Conservation (phyloP, 768 basidiomycete species). For the Tulasnella sp. region DNA sequence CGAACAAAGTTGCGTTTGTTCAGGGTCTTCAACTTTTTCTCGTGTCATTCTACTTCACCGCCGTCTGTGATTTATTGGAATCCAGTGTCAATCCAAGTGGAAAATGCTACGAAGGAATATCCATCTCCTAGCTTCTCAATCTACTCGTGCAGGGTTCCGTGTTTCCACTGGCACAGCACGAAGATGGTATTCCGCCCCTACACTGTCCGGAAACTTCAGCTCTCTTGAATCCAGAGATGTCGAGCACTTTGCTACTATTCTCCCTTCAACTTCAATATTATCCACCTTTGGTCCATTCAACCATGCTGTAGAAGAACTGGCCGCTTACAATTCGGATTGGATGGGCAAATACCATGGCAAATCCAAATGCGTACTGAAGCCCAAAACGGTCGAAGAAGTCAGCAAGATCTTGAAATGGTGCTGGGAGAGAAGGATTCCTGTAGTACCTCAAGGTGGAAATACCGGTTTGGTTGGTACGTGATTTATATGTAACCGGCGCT, state of each 20-base stretch:
- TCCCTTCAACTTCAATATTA: slow-evolving; percentile 49
- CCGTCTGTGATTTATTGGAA: no score
- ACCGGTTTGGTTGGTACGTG: slow-evolving; percentile 79
- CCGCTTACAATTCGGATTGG: slow-evolving; percentile 81
- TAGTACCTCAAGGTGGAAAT: slow-evolving; percentile 97
- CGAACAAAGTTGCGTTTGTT: no score
- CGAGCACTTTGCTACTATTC: slow-evolving; percentile 51
- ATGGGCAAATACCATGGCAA: slow-evolving; percentile 88
- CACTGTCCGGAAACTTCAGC: background rate
- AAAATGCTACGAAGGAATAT: no score
- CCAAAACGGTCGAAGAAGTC: slow-evolving; percentile 77
- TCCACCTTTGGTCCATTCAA: slow-evolving; percentile 45
- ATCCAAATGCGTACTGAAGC: slow-evolving; percentile 75
- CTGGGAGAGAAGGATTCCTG: slow-evolving; percentile 61
- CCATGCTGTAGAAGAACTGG: slow-evolving; percentile 45
- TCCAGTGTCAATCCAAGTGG: no score
- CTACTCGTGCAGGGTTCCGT: no score
- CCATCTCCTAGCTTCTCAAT: no score
- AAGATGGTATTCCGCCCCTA: no score
- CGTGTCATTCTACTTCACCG: no score
- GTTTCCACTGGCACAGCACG: no score
- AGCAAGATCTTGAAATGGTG: slow-evolving; percentile 82
- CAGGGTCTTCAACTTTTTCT: no score
- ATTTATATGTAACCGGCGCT: background rate
- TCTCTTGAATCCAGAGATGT: slow-evolving; percentile 42